Evolutionary conservation across 1,139 yeast genomes (phyloP).

Genomic region (Hanseniaspora sp.): DNA sequence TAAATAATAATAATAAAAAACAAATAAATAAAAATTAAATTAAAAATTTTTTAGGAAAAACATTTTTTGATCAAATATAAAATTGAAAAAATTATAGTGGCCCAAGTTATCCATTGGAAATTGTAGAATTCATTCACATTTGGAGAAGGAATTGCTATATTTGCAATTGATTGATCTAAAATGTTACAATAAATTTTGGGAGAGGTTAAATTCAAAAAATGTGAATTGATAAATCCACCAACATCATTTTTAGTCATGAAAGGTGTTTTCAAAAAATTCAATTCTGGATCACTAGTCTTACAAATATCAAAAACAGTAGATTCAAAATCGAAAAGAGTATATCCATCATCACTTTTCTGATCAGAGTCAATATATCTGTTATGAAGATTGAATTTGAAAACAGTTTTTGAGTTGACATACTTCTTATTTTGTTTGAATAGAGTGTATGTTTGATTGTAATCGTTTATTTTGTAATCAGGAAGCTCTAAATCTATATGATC

Average conservation of each 20-base stretch:
- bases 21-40: background rate
- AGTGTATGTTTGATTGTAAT: conserved; percentile 1
- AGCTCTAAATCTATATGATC: conserved; percentile 11
- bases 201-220: conserved; percentile 2
- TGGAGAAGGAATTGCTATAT: conserved; percentile 33
- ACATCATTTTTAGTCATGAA: conserved; percentile 6
- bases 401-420: background rate
- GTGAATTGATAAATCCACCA: conserved; percentile 22
- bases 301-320: conserved; percentile 11
- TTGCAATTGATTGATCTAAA: conserved; percentile 19
- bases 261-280: conserved; percentile 2
- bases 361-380: conserved; percentile 14
- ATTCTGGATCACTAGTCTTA: background rate
- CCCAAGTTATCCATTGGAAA: conserved; percentile 29
- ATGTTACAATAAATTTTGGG: background rate
- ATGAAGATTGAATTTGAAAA: conserved; percentile 11
- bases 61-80: conserved; percentile 30
- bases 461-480: conserved; percentile 12
- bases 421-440: conserved; percentile 4
- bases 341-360: background rate
- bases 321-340: conserved; percentile 5
- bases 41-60: conserved; percentile 14
- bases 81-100: conserved; percentile 28
- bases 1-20: too few species aligned
- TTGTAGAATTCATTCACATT: conserved; percentile 24